Percentiles rank a stretch among this genome's conserved stretches.
Evolutionary conservation across 2,329 filamentous ascomycete species (phyloP).

Genomic region (Diaporthe batatas): DNA sequence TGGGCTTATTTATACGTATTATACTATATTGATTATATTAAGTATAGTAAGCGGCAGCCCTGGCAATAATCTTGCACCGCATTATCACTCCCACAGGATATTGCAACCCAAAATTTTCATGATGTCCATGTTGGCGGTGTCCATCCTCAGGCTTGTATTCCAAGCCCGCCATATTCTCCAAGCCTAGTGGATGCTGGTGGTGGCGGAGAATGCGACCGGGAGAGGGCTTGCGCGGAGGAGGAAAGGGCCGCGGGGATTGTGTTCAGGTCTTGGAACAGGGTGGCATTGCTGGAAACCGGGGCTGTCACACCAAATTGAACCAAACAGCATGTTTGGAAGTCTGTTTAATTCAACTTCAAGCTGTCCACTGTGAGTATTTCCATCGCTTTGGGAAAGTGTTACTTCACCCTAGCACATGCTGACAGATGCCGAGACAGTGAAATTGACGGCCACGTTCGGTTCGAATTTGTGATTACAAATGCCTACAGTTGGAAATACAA

Average conservation of each 20-base stretch:
- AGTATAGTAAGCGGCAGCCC: too few species aligned
- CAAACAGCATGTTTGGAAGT: neutral
- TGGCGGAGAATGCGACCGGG: neutral
- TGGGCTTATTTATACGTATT: too few species aligned
- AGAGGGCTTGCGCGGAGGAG: too few species aligned
- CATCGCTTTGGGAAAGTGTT: neutral
- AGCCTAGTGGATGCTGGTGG: neutral
- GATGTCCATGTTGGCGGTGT: neutral
- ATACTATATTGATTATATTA: too few species aligned
- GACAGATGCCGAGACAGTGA: neutral
- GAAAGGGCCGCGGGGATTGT: neutral
- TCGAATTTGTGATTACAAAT: neutral
- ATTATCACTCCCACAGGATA: neutral
- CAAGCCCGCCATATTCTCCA: neutral
- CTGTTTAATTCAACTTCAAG: neutral
- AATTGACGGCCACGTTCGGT: neutral
- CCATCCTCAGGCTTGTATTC: neutral
- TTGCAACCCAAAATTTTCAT: neutral
- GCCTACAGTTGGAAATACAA: neutral
- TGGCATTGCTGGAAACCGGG: too few species aligned
- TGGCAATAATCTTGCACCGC: too few species aligned
- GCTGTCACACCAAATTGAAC: neutral
- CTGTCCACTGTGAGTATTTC: neutral
- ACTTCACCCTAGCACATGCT: neutral
- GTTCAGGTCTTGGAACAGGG: neutral